Percentiles rank a stretch among this genome's conserved stretches.
These are phyloP conservation scores for Fomitopsis palustris DNA, from an alignment of 1,284 basidiomycete species.

Conservation along the genomic window DNA sequence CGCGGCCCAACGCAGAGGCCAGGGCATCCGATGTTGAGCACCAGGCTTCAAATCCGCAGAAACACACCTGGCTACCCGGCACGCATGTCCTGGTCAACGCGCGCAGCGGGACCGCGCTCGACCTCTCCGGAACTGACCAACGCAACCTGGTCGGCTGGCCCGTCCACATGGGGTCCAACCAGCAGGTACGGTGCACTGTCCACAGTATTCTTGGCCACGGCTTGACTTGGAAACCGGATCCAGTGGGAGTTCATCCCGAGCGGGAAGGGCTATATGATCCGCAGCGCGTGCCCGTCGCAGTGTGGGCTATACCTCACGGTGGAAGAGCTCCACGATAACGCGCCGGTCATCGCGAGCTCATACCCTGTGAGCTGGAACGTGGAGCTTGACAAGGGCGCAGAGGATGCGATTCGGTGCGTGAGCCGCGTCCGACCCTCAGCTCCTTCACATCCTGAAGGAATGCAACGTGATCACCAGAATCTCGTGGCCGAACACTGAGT, in stretches of 20 bases:
- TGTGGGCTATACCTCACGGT: slow-evolving; percentile 39
- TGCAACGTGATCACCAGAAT: slow-evolving; percentile 5
- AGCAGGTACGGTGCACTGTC: slow-evolving; percentile 35
- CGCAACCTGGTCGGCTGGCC: slow-evolving; percentile 46
- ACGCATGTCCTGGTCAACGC: slow-evolving; percentile 44
- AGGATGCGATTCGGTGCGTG: slow-evolving; percentile 19
- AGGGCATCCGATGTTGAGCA: neutral
- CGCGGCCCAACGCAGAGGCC: neutral
- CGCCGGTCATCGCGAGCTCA: slow-evolving; percentile 23
- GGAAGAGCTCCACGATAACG: slow-evolving; percentile 34
- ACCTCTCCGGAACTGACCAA: slow-evolving; percentile 51
- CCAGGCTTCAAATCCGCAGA: neutral
- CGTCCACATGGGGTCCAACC: slow-evolving; percentile 42
- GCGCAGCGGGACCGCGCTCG: slow-evolving; percentile 46
- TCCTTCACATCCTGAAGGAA: no score
- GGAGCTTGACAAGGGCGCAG: slow-evolving; percentile 12
- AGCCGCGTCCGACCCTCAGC: neutral
- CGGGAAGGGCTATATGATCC: slow-evolving; percentile 39
- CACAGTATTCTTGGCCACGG: neutral
- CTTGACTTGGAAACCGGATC: no score
- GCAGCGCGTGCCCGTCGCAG: slow-evolving; percentile 26
- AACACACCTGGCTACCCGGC: slow-evolving; percentile 18
- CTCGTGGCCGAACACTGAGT: slow-evolving; percentile 24
- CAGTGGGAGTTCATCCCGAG: slow-evolving; percentile 48
- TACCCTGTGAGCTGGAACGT: slow-evolving; percentile 29